Evolutionary conservation across 73 alveolate genomes (phyloP), one percentile per base, ranked within the genome.

Genomic region (Paramecium biaurelia): DNA sequence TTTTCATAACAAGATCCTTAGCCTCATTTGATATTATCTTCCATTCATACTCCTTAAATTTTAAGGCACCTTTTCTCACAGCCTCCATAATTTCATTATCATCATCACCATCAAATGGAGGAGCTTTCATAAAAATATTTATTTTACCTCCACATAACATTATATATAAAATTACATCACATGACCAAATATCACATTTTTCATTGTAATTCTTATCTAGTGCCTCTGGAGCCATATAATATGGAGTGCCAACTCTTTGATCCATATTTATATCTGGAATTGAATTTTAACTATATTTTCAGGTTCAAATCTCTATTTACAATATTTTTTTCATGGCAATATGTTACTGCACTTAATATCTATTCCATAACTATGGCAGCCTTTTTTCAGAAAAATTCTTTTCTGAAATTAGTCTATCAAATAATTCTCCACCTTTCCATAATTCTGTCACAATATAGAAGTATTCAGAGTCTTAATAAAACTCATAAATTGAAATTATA

Each of bases 161-260:
- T 59, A 92, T 93, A 93, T 95, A 96, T 26, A 96, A 57, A 14
- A 96, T 96, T 11, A 96, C 98, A 32, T 97, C 98, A 28, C 96
- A 93, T 21, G 97, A 94, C 98, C 98, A 96, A 26, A 96, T 86
- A 85, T 96, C 98, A 92, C 98, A 93, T 57, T 95, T 96, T 28
- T 92, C 97, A 68, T 86, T 93, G 59, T 76, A 94, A 32, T 79
- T 92, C 49, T 95, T 95, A 72, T 96, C 96, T 10, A 96, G 76
- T 38, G 95, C 95, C 86, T 96, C 98, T 9, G 98, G 98, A 10
- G 98, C 96, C n/a, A 95, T 88, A 58, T 96, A 96, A 95, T 92
- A 94, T 32, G 97, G 96, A 11, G 96, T 87, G 1, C 96, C 96
- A 15, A 92, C 92, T 43, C 86, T 68, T 76, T 86, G 41, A 42